Conservation (phyloP, 176 grass and related monocot species). For the Olyra latifolia region DNA sequence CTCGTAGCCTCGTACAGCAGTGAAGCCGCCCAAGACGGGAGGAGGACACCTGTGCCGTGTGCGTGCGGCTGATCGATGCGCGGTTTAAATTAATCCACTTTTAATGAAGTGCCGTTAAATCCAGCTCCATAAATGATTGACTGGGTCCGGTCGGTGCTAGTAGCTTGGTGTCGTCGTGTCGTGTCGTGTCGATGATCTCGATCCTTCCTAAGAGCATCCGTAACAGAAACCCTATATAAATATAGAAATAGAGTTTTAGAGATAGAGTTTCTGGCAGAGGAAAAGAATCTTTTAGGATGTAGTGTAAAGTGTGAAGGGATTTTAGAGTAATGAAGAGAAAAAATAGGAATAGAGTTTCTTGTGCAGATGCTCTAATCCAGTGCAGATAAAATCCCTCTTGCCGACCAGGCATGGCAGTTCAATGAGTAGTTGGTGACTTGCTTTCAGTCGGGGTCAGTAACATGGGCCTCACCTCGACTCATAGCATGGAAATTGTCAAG, state of each 20-base stretch:
- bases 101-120: neutral
- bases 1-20: neutral
- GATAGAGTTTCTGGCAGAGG: too few relatives aligned
- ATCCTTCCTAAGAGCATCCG: too few relatives aligned
- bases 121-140: constrained; percentile 5
- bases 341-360: too few relatives aligned
- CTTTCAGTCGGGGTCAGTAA: neutral
- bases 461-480: neutral
- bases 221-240: too few relatives aligned
- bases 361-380: neutral
- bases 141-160: too few relatives aligned
- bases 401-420: neutral
- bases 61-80: neutral
- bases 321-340: too few relatives aligned
- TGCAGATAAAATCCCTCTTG: neutral
- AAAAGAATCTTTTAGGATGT: too few relatives aligned
- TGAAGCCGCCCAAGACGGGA: neutral
- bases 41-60: neutral
- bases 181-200: neutral
- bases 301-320: too few relatives aligned
- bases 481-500: neutral
- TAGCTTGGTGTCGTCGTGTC: too few relatives aligned
- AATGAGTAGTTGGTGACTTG: constrained; percentile 1
- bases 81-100: neutral
- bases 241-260: too few relatives aligned